phyloP scores from a whole-genome alignment of 2,329 filamentous ascomycete species.

The Penicillium digitatum region DNA sequence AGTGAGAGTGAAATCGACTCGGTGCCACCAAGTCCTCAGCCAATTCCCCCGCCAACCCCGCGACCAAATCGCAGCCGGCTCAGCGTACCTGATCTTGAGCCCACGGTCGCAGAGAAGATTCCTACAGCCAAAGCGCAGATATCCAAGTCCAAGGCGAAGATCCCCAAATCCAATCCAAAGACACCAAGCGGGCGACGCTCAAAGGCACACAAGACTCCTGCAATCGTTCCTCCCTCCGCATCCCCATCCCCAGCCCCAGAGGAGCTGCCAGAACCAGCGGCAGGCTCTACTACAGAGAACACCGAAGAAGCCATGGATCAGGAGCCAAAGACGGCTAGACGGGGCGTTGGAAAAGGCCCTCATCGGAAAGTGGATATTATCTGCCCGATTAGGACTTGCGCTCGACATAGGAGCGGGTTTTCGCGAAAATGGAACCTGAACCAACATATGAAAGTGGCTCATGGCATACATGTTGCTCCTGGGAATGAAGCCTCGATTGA shows the following conservation, averaged over 20 bases:
- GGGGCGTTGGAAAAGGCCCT: slow-evolving; percentile 21
- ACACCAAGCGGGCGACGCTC: slow-evolving; percentile 4
- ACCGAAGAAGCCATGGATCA: background rate
- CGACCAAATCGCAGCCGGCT: background rate
- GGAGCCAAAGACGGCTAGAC: background rate
- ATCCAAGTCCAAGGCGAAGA: background rate
- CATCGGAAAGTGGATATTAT: slow-evolving; percentile 29
- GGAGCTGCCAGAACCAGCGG: background rate
- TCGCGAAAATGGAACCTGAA: slow-evolving; percentile 39
- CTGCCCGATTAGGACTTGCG: slow-evolving; percentile 32
- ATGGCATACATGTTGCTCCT: slow-evolving; percentile 20
- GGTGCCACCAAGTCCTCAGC: background rate
- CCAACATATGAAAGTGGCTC: slow-evolving; percentile 34
- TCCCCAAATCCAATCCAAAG: background rate
- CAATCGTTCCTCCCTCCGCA: background rate
- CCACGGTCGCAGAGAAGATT: background rate
- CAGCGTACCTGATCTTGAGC: background rate
- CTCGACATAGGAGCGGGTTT: slow-evolving; percentile 32
- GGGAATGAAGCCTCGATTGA: slow-evolving; percentile 2
- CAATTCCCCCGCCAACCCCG: slow-evolving; percentile 1
- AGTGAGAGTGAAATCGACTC: slow-evolving; percentile 27
- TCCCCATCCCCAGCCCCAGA: background rate
- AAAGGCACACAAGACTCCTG: background rate
- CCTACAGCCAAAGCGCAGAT: background rate
- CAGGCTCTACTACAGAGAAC: background rate